Evolutionary conservation across 768 basidiomycete species (phyloP).

Genomic region (Lactifluus piperatus): DNA sequence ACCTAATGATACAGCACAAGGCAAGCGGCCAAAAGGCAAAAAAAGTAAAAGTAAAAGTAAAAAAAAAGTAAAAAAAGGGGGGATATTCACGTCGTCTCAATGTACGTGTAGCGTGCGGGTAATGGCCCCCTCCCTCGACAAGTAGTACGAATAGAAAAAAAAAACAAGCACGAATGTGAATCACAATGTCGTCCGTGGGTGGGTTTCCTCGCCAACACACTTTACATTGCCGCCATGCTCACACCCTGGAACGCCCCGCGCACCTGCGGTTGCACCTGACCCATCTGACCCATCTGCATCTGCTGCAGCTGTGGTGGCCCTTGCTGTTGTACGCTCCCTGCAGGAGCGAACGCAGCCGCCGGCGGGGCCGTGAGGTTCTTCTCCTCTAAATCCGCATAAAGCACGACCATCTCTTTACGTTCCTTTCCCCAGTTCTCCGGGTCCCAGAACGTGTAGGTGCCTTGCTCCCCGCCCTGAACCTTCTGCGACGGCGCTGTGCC

Average conservation of each 20-base stretch:
- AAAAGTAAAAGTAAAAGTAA: neutral
- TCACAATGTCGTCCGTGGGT: neutral
- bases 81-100: neutral
- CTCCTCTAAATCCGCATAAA: conserved; percentile 26
- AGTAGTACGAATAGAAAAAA: neutral
- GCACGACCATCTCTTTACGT: conserved; percentile 24
- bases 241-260: conserved; percentile 21
- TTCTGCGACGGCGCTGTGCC: conserved; percentile 67
- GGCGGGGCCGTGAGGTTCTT: conserved; percentile 18
- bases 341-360: neutral
- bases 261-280: conserved; percentile 17
- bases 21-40: neutral
- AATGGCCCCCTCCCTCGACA: neutral
- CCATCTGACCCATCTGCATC: conserved; percentile 13
- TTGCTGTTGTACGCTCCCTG: conserved; percentile 3
- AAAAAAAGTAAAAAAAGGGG: neutral
- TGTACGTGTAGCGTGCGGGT: no score
- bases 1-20: conserved; percentile 18
- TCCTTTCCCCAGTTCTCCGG: conserved; percentile 27
- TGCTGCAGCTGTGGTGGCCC: conserved; percentile 9
- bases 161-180: neutral
- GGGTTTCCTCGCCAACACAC: neutral
- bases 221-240: conserved; percentile 21
- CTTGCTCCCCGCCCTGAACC: conserved; percentile 71
- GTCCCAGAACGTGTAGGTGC: conserved; percentile 44